Evolutionary conservation across 2,329 filamentous ascomycete genomes (phyloP).

Genomic region (Calonectria multiphialidica): DNA sequence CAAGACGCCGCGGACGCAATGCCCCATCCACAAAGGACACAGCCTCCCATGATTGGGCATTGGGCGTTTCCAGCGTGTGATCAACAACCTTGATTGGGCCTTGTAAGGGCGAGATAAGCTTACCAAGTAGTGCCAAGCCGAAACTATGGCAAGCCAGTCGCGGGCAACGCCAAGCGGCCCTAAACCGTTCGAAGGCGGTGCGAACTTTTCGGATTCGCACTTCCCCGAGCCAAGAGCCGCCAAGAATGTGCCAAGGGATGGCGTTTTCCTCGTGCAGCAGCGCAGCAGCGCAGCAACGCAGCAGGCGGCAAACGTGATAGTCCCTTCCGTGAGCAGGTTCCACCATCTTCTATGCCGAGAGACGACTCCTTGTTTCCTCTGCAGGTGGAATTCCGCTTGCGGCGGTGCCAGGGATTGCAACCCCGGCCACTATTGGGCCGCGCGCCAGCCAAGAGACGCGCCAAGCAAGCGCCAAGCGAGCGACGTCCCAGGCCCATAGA

Average conservation of each 20-base stretch:
- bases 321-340: conserved; percentile 5
- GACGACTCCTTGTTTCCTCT: not conserved
- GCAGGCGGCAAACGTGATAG: conserved; percentile 9
- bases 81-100: conserved; percentile 25
- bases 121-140: conserved; percentile 31
- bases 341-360: conserved; percentile 10
- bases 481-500: conserved; percentile 22
- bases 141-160: conserved; percentile 37
- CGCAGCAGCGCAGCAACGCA: conserved; percentile 14
- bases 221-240: conserved; percentile 28
- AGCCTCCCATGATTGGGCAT: conserved; percentile 26
- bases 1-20: conserved; percentile 23
- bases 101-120: conserved; percentile 38
- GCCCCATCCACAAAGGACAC: not conserved
- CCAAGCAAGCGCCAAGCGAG: conserved; percentile 29
- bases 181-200: conserved; percentile 31
- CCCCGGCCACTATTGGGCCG: conserved; percentile 6
- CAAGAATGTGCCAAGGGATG: conserved; percentile 29
- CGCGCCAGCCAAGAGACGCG: conserved; percentile 25
- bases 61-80: not conserved
- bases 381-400: conserved; percentile 8
- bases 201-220: not conserved
- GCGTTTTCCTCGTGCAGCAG: conserved; percentile 1
- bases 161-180: conserved; percentile 11
- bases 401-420: not conserved